Base-by-base conservation (phyloP, 2,329 filamentous ascomycete genomes). In the Colletotrichum sp. region DNA sequence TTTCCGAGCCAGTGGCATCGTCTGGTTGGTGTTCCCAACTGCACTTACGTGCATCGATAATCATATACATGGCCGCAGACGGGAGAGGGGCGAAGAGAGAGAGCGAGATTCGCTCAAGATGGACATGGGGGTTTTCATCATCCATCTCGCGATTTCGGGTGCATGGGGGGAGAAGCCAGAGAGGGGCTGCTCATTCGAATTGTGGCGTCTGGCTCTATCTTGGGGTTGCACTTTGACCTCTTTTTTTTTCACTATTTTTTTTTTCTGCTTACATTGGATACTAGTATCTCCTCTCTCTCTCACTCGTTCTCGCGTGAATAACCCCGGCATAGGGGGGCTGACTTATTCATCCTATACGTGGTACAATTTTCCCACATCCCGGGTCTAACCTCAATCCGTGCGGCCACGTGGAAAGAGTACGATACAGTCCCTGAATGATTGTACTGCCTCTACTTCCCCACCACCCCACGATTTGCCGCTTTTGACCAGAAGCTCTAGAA, bases 321-420 rank as follows among this genome's bases (percentile, higher is more conserved):
- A 63, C 63, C 63, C 63, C 63, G 63, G 63, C 26, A 65, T 66
- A 28, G 21, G 44, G 49, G 55, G 28, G n/a, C 59, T 52, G 28
- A 30, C 28, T 34, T 32, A 67, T 34, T 39, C 21, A 32, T 62
- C 72, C 68, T 67, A 70, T 64, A 52, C 49, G 57, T 63, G 59
- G 34, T 59, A 68, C 67, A 60, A 59, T 60, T 64, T 67, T 76
- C 70, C 73, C 73, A 73, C 69, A 59, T 65, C 70, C 70, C 74
- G 70, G 74, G 30, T 66, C 49, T 52, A 6, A 34, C 32, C 44
- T 76, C 32, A 32, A 66, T 68, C 64, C 64, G 74, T 69, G 70
- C 64, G 59, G 59, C 74, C 74, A 74, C 71, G 71, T 68, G 72
- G 68, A 71, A 62, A 52, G 4, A 5, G 44, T 65, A 24, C 24